Base-by-base conservation (phyloP, 805 yeast species). In the Saturnispora zaruensis region DNA sequence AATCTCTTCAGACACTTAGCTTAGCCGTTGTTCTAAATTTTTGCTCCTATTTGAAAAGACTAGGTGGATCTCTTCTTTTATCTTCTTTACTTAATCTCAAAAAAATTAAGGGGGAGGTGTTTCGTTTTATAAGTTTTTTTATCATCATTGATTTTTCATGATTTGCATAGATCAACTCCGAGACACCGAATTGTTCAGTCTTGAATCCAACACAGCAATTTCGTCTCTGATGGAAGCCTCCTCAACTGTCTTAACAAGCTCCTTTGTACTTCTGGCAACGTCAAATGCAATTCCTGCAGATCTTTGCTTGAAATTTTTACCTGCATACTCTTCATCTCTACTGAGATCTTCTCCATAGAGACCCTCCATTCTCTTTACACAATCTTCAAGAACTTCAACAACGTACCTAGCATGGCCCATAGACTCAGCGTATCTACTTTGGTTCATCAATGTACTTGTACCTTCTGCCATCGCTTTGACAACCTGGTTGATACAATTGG, bases 221-320 rank as follows among this genome's bases (percentile, higher is more conserved):
- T 89, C 96, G 57, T 84, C 90, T 60, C 84, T 84, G 59, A 90
- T 71, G 61, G 90, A 84, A 23, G 96, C 96, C 63, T 90, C 97
- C 64, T 91, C 97, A 5, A 91, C 96, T 1, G 96, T 87, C 69
- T 90, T 90, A 20, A 91, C 98, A 62, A 91, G 75, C 66, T 91
- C 98, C 66, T 90, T 91, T 5, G 97, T 91, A 65, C 95, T 85
- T 67, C 91, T 89, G 23, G 97, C 97, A 68, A 91, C 87, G 65
- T 91, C 98, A 69, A 89, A 91, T 26, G 96, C 91, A 57, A 90
- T 84, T 2, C 97, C 97, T 0, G 98, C 98, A 56, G 91, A 77
- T 60, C 97, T 78, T 67, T 91, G 97, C 67, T 87, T 87, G 70
- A 88, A 84, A 58, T 85, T 85, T 65, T 86, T 84, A 62, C 88